Base-by-base conservation (phyloP, 139 green algal genomes). In the Tetradesmus obliquus region DNA sequence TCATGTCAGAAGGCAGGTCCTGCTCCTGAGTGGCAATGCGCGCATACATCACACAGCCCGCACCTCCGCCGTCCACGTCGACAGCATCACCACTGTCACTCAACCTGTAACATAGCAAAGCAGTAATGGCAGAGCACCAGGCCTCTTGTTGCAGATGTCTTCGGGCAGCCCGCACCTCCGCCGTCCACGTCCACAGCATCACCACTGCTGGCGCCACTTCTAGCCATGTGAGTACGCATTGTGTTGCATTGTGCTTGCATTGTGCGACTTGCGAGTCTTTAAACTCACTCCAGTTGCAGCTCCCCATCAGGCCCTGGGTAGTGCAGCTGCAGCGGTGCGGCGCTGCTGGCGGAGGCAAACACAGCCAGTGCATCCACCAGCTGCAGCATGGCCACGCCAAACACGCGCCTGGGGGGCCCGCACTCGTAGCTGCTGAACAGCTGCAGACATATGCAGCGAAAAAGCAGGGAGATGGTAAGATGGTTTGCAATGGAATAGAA, bases 331-430 rank as follows among this genome's bases (percentile, higher is more conserved):
- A n/a, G n/a, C 0, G 87, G 69, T 0, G 71, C 82, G 19, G 17
- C 24, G 0, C n/a, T 24, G 0, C n/a, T 24, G 10, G 88, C 84
- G 8, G 89, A 92, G 24, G 91, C 91, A 83, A 96, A 95, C 12
- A 95, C 86, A 1, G 58, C 71, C 15, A 96, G 92, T 15, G 94
- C 89, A 80, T 96, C 94, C n/a, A 95, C 80, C 71, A 96, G 92
- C 91, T 93, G 89, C 58, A 66, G 51, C 62, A 95, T 90, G 62
- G 91, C 90, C 32, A 96, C 45, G 13, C 93, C 93, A 88, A 95
- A 93, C 22, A 89, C 62, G 12, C 89, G 90, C n/a, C 85, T 86
- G 4, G 72, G 88, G 1, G 51, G 45, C 0, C 69, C 85, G 66
- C 90, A 93, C 3, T 84, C 13, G 83, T 93, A 95, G 3, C 72